Conservation (phyloP, 1,284 basidiomycete genomes). For the Earliella scabrosa region DNA sequence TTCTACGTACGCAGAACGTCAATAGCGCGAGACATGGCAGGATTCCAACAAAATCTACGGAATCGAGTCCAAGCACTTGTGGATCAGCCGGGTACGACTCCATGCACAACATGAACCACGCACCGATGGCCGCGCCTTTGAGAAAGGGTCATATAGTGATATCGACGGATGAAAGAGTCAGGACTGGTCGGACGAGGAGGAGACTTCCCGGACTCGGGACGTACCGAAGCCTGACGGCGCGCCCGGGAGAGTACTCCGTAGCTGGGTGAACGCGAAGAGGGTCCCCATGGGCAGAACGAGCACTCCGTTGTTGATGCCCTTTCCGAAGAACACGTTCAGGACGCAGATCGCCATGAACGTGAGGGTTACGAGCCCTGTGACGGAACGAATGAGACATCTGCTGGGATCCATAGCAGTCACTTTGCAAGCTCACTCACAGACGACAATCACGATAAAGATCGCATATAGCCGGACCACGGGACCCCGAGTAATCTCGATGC, state of each 20-base stretch:
- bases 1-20: slow-evolving; percentile 25
- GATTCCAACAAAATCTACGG: slow-evolving; percentile 28
- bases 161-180: not conserved
- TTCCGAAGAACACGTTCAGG: slow-evolving; percentile 26
- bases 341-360: slow-evolving; percentile 29
- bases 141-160: not conserved
- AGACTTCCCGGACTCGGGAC: no score
- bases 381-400: no score
- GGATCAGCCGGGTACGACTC: not conserved
- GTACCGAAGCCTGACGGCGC: slow-evolving; percentile 30
- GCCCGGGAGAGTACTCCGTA: slow-evolving; percentile 28
- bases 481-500: slow-evolving; percentile 25
- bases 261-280: slow-evolving; percentile 30
- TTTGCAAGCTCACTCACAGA: slow-evolving; percentile 25
- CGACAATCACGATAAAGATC: slow-evolving; percentile 26
- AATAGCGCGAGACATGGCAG: slow-evolving; percentile 29
- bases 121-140: slow-evolving; percentile 25
- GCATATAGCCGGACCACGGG: slow-evolving; percentile 28
- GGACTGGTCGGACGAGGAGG: no score
- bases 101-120: not conserved
- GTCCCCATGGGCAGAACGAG: slow-evolving; percentile 28
- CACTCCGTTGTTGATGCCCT: slow-evolving; percentile 24
- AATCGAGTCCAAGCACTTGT: not conserved
- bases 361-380: slow-evolving; percentile 26
- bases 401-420: no score